Percentiles rank a stretch among this genome's conserved stretches.
These are phyloP conservation scores for Leccinum solheimii DNA, from an alignment of 1,284 basidiomycete species.

Conservation along the genomic window DNA sequence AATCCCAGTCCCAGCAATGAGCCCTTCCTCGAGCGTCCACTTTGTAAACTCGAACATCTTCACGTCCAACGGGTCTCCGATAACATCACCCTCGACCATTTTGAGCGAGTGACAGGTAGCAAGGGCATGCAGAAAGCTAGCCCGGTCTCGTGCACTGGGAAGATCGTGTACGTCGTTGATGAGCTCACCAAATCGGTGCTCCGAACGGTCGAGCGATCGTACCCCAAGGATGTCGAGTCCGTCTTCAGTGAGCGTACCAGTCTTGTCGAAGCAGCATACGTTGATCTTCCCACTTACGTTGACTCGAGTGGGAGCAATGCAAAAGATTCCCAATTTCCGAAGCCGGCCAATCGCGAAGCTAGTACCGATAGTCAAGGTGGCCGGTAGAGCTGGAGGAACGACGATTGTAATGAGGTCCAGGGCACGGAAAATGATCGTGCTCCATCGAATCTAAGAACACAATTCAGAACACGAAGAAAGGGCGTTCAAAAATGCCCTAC, in stretches of 20 bases:
- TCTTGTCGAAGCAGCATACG: slow-evolving; percentile 99
- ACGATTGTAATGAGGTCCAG: slow-evolving; percentile 98
- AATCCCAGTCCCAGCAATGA: slow-evolving; percentile 64
- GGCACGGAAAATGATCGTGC: slow-evolving; percentile 87
- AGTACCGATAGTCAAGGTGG: slow-evolving; percentile 96
- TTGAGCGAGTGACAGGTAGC: slow-evolving; percentile 97
- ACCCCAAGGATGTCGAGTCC: slow-evolving; percentile 96
- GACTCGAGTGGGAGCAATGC: slow-evolving; percentile 95
- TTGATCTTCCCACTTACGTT: slow-evolving; percentile 98
- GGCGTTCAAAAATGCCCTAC: slow-evolving; percentile 43
- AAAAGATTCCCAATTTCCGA: slow-evolving; percentile 89
- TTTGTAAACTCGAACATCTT: slow-evolving; percentile 98
- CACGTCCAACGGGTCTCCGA: slow-evolving; percentile 95
- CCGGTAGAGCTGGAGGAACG: slow-evolving; percentile 96
- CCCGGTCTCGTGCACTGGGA: slow-evolving; percentile 70
- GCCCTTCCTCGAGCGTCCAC: slow-evolving; percentile 95
- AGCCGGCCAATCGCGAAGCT: slow-evolving; percentile 93
- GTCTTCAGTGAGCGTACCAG: slow-evolving; percentile 97
- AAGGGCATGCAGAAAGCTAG: slow-evolving; percentile 88
- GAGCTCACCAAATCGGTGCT: slow-evolving; percentile 86
- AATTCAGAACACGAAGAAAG: slow-evolving; percentile 5
- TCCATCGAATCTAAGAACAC: slow-evolving; percentile 70
- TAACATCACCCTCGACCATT: slow-evolving; percentile 83
- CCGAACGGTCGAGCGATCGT: slow-evolving; percentile 74
- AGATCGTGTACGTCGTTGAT: slow-evolving; percentile 87